Conservation (phyloP, 2,329 filamentous ascomycete species). For the Alternaria sp. region DNA sequence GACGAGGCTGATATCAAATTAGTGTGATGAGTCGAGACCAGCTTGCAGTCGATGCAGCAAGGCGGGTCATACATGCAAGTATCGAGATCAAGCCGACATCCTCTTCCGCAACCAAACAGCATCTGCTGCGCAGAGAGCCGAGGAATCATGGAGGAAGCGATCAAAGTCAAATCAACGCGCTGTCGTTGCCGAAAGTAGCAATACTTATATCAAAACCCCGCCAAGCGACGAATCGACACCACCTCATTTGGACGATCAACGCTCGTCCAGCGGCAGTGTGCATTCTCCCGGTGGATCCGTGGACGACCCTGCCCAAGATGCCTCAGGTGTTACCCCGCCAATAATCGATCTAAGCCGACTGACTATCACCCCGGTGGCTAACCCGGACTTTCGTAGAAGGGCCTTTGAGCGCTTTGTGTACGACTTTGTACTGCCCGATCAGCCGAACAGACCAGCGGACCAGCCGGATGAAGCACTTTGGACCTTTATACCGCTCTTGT, state of each 20-base stretch:
- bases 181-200: constrained; percentile 19
- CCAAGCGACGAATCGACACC: constrained; percentile 24
- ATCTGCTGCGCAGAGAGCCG: constrained; percentile 44
- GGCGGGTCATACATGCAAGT: constrained; percentile 39
- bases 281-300: constrained; percentile 8
- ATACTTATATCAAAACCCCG: constrained; percentile 18
- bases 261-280: constrained; percentile 15
- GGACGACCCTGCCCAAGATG: constrained; percentile 6
- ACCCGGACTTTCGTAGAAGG: constrained; percentile 30
- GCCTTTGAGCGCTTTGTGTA: constrained; percentile 46
- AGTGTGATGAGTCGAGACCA: constrained; percentile 48
- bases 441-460: constrained; percentile 21
- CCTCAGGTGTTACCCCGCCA: not conserved
- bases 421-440: constrained; percentile 40
- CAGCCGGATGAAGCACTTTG: constrained; percentile 36
- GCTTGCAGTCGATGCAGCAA: constrained; percentile 42
- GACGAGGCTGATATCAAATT: constrained; percentile 8
- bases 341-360: constrained; percentile 21
- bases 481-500: constrained; percentile 39
- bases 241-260: constrained; percentile 8
- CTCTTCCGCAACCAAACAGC: constrained; percentile 47
- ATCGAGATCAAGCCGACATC: constrained; percentile 44
- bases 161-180: constrained; percentile 38
- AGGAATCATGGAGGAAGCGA: constrained; percentile 46
- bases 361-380: constrained; percentile 18